Percentiles rank a stretch among this genome's conserved stretches.
phyloP scores from a whole-genome alignment of 768 basidiomycete species.

The Suillus placidus region DNA sequence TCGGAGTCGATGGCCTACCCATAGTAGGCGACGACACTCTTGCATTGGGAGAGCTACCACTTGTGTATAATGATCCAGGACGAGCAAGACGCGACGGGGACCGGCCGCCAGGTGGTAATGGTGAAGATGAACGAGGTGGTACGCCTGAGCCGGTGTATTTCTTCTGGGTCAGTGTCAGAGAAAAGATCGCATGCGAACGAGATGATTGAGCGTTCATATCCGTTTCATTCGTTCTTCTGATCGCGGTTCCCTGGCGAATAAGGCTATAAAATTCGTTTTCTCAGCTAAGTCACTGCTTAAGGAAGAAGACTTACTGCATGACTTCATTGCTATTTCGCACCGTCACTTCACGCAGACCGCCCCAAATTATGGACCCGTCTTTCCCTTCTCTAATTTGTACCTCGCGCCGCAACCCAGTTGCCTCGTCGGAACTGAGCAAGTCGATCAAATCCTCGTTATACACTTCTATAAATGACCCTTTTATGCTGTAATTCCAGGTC shows the following conservation, averaged over 20 bases:
- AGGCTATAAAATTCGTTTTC: slow-evolving; percentile 52
- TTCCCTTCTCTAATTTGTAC: slow-evolving; percentile 98
- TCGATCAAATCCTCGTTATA: slow-evolving; percentile 99
- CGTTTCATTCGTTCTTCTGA: slow-evolving; percentile 94
- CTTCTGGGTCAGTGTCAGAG: slow-evolving; percentile 90
- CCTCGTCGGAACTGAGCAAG: slow-evolving; percentile 77
- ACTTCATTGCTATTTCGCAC: slow-evolving; percentile 88
- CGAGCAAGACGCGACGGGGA: slow-evolving; percentile 79
- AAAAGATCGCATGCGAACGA: slow-evolving; percentile 98
- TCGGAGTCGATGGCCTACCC: slow-evolving; percentile 78
- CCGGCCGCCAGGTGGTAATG: slow-evolving; percentile 71
- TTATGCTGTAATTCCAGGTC: slow-evolving; percentile 78
- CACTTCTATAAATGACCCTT: slow-evolving; percentile 94
- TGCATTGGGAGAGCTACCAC: slow-evolving; percentile 39
- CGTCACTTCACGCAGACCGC: slow-evolving; percentile 87
- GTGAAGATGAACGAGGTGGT: slow-evolving; percentile 77
- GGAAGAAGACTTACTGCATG: slow-evolving; percentile 71
- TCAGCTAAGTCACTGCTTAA: slow-evolving; percentile 9
- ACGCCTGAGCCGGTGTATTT: slow-evolving; percentile 72
- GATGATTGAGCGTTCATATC: slow-evolving; percentile 99
- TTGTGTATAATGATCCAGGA: slow-evolving; percentile 74
- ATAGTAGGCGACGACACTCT: slow-evolving; percentile 76
- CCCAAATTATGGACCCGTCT: slow-evolving; percentile 96
- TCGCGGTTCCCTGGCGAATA: slow-evolving; percentile 85
- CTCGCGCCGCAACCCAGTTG: slow-evolving; percentile 68